Conservation (phyloP, 768 basidiomycete species). For the Omphalotus guepiniiformis region DNA sequence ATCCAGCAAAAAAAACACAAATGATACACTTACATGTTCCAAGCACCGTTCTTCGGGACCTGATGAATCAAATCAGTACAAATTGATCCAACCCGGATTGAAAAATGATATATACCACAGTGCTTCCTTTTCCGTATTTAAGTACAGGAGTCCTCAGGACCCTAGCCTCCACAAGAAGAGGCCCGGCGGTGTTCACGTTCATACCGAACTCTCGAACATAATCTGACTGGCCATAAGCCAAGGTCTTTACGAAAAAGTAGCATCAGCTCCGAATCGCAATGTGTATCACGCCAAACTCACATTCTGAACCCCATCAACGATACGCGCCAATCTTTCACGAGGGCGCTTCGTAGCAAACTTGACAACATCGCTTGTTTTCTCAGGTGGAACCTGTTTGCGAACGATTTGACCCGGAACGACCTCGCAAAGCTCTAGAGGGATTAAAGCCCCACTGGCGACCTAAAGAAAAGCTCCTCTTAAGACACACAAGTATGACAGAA, state of each 20-base stretch:
- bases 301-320: conserved; percentile 44
- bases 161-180: conserved; percentile 57
- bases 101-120: conserved; percentile 42
- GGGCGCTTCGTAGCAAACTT: conserved; percentile 66
- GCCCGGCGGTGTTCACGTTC: conserved; percentile 47
- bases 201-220: conserved; percentile 75
- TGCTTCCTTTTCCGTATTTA: conserved; percentile 58
- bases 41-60: conserved; percentile 62
- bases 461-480: conserved; percentile 25
- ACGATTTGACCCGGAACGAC: conserved; percentile 64
- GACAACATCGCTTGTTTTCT: conserved; percentile 59
- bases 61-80: conserved; percentile 21
- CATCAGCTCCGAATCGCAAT: neutral
- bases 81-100: conserved; percentile 1
- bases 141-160: conserved; percentile 61
- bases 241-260: conserved; percentile 33
- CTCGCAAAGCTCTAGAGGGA: conserved; percentile 59
- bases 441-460: conserved; percentile 58
- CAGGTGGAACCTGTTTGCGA: conserved; percentile 65
- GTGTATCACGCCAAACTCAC: neutral
- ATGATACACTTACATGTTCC: conserved; percentile 62
- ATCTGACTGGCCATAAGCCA: conserved; percentile 70
- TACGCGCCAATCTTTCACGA: conserved; percentile 49
- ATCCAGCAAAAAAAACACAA: conserved; percentile 7
- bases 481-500: no score